phyloP scores from a whole-genome alignment of 2,329 filamentous ascomycete genomes.

The Aspergillus glaucus region DNA sequence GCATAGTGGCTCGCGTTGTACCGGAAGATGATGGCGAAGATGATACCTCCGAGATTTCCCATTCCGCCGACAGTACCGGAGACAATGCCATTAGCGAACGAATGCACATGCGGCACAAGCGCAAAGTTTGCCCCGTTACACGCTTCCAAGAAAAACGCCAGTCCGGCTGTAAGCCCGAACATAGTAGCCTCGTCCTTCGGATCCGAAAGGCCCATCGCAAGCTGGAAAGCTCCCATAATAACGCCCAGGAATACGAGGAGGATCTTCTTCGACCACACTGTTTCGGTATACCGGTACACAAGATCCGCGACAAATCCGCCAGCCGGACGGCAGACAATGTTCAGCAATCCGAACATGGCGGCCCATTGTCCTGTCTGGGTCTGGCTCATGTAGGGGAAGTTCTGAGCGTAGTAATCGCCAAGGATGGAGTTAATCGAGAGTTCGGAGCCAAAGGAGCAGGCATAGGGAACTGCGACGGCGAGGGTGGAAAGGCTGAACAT shows the following conservation, averaged over 20 bases:
- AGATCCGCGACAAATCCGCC: conserved; percentile 51
- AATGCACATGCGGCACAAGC: conserved; percentile 79
- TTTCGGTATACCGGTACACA: conserved; percentile 46
- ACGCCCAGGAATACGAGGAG: conserved; percentile 53
- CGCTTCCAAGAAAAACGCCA: conserved; percentile 77
- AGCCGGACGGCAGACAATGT: conserved; percentile 42
- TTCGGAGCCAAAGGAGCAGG: conserved; percentile 57
- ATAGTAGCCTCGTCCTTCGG: conserved; percentile 58
- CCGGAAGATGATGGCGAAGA: conserved; percentile 78
- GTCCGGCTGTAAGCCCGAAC: conserved; percentile 68
- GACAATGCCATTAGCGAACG: conserved; percentile 71
- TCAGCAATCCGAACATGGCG: conserved; percentile 50
- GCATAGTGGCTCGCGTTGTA: conserved; percentile 65
- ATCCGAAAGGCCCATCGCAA: conserved; percentile 60
- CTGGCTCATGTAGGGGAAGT: conserved; percentile 50
- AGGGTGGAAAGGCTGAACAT: conserved; percentile 55
- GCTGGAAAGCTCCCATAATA: conserved; percentile 52
- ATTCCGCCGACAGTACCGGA: conserved; percentile 71
- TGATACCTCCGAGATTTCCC: conserved; percentile 77
- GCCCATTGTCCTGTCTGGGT: conserved; percentile 52
- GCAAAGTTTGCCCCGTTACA: conserved; percentile 83
- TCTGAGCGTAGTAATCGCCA: conserved; percentile 52
- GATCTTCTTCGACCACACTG: conserved; percentile 59
- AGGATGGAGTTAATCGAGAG: conserved; percentile 57
- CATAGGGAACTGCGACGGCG: conserved; percentile 49